Evolutionary conservation across 495 filamentous ascomycete species (phyloP).

Genomic region (Patellaria atrata): DNA sequence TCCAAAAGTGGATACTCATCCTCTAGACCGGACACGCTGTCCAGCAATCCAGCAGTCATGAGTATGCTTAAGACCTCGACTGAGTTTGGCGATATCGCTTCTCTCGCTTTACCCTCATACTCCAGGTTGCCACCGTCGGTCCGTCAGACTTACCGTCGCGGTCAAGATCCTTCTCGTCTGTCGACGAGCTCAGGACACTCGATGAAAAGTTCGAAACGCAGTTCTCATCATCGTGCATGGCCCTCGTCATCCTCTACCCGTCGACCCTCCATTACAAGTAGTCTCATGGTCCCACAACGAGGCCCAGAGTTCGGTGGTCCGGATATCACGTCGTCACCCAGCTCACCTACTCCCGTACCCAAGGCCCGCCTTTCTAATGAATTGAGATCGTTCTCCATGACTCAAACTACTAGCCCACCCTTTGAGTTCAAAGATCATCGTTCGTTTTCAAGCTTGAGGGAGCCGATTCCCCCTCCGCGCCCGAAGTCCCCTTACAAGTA

Average conservation of each 20-base stretch:
- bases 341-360: conserved; percentile 21
- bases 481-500: conserved; percentile 51
- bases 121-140: conserved; percentile 28
- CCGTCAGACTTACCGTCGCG: conserved; percentile 15
- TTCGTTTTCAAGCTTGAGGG: conserved; percentile 38
- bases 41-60: conserved; percentile 22
- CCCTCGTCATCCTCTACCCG: conserved; percentile 13
- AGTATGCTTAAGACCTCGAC: conserved; percentile 59
- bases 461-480: conserved; percentile 30
- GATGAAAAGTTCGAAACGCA: conserved; percentile 8
- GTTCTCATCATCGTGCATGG: conserved; percentile 9
- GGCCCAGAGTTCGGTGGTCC: conserved; percentile 13
- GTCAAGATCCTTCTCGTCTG: conserved; percentile 16
- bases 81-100: conserved; percentile 52
- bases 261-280: conserved; percentile 10
- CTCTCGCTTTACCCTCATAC: conserved; percentile 40
- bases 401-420: conserved; percentile 33
- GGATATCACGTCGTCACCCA: conserved; percentile 17
- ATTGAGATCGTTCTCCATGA: conserved; percentile 45
- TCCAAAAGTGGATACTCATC: conserved; percentile 9
- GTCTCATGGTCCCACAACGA: conserved; percentile 13
- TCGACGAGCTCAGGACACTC: conserved; percentile 17
- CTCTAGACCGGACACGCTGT: conserved; percentile 13
- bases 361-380: conserved; percentile 19
- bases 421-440: conserved; percentile 36